Base-by-base conservation (phyloP, 1,284 basidiomycete species). In the Pseudozyma sp. region DNA sequence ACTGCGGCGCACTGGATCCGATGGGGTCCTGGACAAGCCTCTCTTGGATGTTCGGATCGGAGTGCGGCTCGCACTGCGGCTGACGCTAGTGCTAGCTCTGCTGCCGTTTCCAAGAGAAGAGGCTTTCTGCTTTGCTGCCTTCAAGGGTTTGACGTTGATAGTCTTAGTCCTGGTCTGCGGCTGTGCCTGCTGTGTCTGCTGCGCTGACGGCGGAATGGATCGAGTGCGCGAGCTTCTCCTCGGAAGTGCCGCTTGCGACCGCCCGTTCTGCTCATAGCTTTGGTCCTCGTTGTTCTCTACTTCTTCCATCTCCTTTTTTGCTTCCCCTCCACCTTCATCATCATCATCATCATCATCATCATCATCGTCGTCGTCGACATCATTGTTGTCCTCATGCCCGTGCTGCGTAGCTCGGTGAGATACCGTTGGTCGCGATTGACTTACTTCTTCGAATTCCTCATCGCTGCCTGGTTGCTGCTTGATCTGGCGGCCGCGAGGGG, bases 381-480 rank as follows among this genome's bases (percentile, higher is more conserved):
- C 16, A 3, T 44, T 34, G 14, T 16, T 34, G 6, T 52, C 17
- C 17, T 48, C 35, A 43, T 47, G 8, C 17, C 3, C 33, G 16
- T 34, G 31, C 11, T 46, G 14, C n/a, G 42, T 24, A 5, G 17
- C 13, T 30, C 10, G 3, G 9, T 5, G 31, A 11, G 14, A 17
- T 16, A 14, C 19, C 9, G n/a, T 34, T 33, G 24, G 45, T 35
- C 16, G 62, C 14, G 29, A 31, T 35, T 35, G 43, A 66, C 63
- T 66, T 58, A 66, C 63, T 57, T 62, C 55, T 68, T 68, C 47
- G 52, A 62, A 68, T 30, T 68, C 66, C 51, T 68, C 66, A 45
- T 68, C 66, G 55, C 66, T 68, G 31, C 59, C 59, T 35, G 66
- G 66, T 30, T 46, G 50, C 42, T 68, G 54, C 51, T 68, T 68